These are phyloP conservation scores for Dothiorella sarmentorum DNA, from an alignment of 2,329 filamentous ascomycete genomes.

Conservation along the genomic window DNA sequence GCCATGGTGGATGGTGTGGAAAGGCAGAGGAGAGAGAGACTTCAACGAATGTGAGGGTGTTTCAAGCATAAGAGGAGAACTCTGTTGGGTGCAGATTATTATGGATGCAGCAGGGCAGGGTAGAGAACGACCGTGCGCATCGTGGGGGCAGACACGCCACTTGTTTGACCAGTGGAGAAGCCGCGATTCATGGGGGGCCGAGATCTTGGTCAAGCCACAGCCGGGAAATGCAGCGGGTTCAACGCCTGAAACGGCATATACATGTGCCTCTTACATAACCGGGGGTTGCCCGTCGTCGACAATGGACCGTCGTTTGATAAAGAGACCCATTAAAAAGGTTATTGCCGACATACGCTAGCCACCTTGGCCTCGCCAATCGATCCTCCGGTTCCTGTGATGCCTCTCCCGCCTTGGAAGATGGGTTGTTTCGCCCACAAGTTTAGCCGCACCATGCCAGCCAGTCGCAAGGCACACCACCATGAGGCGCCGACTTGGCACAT, in stretches of 20 bases:
- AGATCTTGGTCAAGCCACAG: slow-evolving; percentile 34
- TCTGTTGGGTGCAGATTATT: too few species aligned
- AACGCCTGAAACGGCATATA: background rate
- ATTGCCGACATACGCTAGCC: background rate
- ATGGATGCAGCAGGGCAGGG: too few species aligned
- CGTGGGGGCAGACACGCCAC: background rate
- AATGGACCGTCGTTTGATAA: background rate
- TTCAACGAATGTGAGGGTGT: too few species aligned
- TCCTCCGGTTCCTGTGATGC: background rate
- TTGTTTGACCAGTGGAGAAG: background rate
- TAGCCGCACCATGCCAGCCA: too few species aligned
- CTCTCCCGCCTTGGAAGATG: too few species aligned
- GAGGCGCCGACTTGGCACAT: background rate
- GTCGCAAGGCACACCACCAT: too few species aligned
- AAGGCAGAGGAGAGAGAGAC: background rate
- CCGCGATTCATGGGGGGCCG: slow-evolving; percentile 18
- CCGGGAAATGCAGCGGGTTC: background rate
- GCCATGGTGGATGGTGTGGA: background rate
- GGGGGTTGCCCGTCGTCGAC: too few species aligned
- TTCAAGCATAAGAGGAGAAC: too few species aligned
- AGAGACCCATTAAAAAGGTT: too few species aligned
- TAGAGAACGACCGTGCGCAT: too few species aligned
- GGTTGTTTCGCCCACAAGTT: too few species aligned
- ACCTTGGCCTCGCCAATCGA: background rate
- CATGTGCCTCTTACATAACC: too few species aligned